Conservation (phyloP, 2,329 filamentous ascomycete genomes). For the Leptographium flavum region DNA sequence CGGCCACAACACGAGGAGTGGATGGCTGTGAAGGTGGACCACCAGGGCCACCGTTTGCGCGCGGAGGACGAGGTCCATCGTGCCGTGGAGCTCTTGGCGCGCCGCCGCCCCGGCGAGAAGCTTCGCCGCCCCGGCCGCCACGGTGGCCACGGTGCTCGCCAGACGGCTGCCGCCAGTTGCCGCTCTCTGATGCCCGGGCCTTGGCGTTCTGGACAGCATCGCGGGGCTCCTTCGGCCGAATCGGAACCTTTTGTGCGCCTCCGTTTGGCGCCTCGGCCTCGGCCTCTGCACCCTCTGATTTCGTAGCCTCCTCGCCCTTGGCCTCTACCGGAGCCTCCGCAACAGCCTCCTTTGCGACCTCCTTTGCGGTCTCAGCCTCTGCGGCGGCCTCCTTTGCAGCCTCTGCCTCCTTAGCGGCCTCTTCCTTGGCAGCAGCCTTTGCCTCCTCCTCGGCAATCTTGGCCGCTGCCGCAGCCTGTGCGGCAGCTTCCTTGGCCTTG, state of each 20-base stretch:
- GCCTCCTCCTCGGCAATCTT: conserved; percentile 15
- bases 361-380: conserved; percentile 6
- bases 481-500: conserved; percentile 49
- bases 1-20: conserved; percentile 17
- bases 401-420: neutral
- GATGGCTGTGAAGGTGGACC: conserved; percentile 17
- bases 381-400: conserved; percentile 7
- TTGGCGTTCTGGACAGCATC: conserved; percentile 32
- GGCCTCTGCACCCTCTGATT: neutral
- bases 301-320: neutral
- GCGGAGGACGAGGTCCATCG: conserved; percentile 30
- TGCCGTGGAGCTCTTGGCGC: conserved; percentile 21
- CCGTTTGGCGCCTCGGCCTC: neutral
- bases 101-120: conserved; percentile 25
- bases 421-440: neutral
- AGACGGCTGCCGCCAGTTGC: conserved; percentile 44
- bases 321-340: neutral
- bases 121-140: conserved; percentile 23
- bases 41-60: conserved; percentile 31
- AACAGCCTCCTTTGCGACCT: conserved; percentile 5
- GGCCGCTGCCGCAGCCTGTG: conserved; percentile 27
- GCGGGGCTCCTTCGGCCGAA: conserved; percentile 21
- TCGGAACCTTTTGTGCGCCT: conserved; percentile 14
- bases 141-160: conserved; percentile 33
- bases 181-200: conserved; percentile 41